phyloP scores from a whole-genome alignment of 345 rosid genomes.

The Eucalyptus cloeziana region DNA sequence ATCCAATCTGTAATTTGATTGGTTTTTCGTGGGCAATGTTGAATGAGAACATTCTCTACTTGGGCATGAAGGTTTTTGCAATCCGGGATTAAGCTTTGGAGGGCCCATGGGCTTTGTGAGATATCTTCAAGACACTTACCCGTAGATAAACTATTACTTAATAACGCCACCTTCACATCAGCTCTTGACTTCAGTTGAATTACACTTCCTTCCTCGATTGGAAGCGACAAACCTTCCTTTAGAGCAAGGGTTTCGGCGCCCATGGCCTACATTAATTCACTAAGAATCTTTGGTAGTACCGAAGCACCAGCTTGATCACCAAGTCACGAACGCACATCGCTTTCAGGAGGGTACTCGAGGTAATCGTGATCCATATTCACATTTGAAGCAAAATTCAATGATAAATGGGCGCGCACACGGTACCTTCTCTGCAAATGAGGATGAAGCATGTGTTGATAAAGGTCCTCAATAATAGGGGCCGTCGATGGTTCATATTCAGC shows the following conservation, averaged over 20 bases:
- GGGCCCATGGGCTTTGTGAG: neutral
- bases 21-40: neutral
- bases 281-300: neutral
- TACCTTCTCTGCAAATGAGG: neutral
- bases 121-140: neutral
- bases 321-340: neutral
- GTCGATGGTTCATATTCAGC: no score
- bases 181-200: neutral
- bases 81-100: accelerated
- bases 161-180: no score
- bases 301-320: neutral
- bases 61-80: neutral
- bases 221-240: neutral
- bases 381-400: no score
- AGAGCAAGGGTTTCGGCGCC: neutral
- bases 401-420: no score
- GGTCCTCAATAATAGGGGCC: neutral
- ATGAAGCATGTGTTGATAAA: neutral
- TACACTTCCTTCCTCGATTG: accelerated
- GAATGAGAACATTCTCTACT: neutral
- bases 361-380: no score
- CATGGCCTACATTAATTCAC: neutral
- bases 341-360: neutral
- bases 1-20: no score
- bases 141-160: neutral